These are phyloP conservation scores for Melanomma pulvis-pyrius DNA, from an alignment of 495 filamentous ascomycete genomes.

Conservation along the genomic window DNA sequence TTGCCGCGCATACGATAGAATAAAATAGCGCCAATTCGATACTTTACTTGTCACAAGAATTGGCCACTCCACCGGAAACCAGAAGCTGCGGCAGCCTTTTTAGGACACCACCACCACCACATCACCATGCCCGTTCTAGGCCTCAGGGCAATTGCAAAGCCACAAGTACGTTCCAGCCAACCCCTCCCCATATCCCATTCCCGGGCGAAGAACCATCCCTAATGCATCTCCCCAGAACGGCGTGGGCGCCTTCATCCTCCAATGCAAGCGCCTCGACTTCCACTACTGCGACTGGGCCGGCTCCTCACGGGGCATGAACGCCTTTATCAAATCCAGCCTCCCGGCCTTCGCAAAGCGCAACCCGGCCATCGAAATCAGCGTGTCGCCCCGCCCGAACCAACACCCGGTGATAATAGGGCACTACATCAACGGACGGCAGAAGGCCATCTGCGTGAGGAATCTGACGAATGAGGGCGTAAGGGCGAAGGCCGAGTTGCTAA, in stretches of 20 bases:
- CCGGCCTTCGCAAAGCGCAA: constrained; percentile 74
- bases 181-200: background rate
- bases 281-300: constrained; percentile 96
- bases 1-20: background rate
- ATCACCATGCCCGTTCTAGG: constrained; percentile 70
- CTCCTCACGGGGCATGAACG: constrained; percentile 88
- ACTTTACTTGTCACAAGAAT: background rate
- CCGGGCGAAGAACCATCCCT: background rate
- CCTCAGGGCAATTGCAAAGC: constrained; percentile 58
- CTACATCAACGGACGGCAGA: constrained; percentile 88
- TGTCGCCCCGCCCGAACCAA: constrained; percentile 82
- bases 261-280: constrained; percentile 93
- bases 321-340: constrained; percentile 77
- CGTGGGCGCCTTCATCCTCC: constrained; percentile 92
- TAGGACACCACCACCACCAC: background rate
- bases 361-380: constrained; percentile 87
- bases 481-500: constrained; percentile 76
- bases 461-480: constrained; percentile 77
- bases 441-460: constrained; percentile 86
- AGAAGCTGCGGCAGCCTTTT: background rate
- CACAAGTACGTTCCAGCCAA: constrained; percentile 54
- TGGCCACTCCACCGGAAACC: background rate
- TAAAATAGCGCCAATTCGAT: background rate
- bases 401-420: constrained; percentile 85
- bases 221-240: constrained; percentile 71